These are phyloP conservation scores for Populus tomentosa DNA, from an alignment of 441 rosid genomes.

Conservation along the genomic window DNA sequence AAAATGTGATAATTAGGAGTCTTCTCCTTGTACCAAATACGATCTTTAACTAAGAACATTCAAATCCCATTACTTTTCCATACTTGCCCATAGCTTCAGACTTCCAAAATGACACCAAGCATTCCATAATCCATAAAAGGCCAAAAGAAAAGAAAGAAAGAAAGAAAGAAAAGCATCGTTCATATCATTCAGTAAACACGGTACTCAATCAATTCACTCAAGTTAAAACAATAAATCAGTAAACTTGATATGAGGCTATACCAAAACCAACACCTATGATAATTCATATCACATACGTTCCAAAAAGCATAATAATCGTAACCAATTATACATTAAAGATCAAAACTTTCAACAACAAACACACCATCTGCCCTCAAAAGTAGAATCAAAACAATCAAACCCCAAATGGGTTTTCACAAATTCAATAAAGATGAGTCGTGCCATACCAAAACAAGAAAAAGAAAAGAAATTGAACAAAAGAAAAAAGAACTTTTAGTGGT, in stretches of 20 bases:
- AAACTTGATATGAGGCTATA: not conserved
- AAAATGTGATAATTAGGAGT: not conserved
- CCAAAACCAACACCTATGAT: not conserved
- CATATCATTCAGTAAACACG: not conserved
- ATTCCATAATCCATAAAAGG: not conserved
- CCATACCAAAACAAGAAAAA: not conserved
- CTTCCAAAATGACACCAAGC: not conserved
- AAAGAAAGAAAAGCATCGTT: not conserved
- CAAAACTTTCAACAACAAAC: not conserved
- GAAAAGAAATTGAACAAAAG: not conserved
- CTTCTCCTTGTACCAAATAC: not conserved
- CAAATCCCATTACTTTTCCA: not conserved
- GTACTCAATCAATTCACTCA: not conserved
- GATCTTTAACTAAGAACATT: not conserved
- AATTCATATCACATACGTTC: not conserved
- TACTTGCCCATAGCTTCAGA: not conserved
- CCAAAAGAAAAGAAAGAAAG: not conserved
- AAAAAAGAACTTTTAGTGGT: not conserved
- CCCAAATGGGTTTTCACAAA: not conserved
- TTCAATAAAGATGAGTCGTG: not conserved
- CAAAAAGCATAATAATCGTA: not conserved
- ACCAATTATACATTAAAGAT: not conserved
- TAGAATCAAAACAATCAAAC: not conserved
- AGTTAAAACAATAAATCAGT: not conserved
- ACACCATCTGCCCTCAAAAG: not conserved